Evolutionary conservation across 352 stramenopile species (phyloP), one percentile per base, ranked within the genome.

Genomic region (Globisporangium abappressorium): DNA sequence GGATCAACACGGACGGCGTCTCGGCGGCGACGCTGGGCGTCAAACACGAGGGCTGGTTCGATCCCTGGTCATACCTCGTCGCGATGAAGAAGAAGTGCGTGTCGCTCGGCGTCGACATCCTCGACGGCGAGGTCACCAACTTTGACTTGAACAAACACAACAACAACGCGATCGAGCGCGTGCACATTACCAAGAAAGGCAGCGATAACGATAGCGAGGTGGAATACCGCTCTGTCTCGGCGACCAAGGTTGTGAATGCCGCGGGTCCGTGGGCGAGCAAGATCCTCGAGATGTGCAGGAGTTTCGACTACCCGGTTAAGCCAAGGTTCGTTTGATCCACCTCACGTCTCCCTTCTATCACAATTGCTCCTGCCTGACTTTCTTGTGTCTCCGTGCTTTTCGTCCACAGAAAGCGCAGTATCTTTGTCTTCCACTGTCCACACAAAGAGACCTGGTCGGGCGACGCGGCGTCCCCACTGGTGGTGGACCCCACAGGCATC

Each of bases 1-100:
- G 87, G 87, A 84, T 95, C 14, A 87, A 80, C 51, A 85, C 81
- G 28, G 76, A 86, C 4, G 87, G 80, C 3, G 73, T 95, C 4
- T 72, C 79, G 15, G 75, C 78, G 36, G 87, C 77, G 7, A 80
- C 86, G 15, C 68, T 95, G 18, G 87, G 87, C 9, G 67, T 90
- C 24, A 82, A 89, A 49, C 66, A 93, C 57, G 82, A 94, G 53
- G 87, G 87, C 22, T 95, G 87, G 87, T 95, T 95, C 69, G 87
- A 95, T 47, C 87, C 87, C 5, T 95, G 87, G 87, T 84, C 84
- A 4, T 93, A 82, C 68, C 72, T 95, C 58, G 79, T 70, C 11
- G 85, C 85, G 14, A 84, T 95, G 68, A 93, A 92, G 71, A 78
- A 74, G 41, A 93, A 92, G 72, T 86, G 80, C 66, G 62, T 86